Percentiles rank a stretch among this genome's conserved stretches.
Conservation (phyloP, 78 protist species). For the Cavenderia fasciculata region DNA sequence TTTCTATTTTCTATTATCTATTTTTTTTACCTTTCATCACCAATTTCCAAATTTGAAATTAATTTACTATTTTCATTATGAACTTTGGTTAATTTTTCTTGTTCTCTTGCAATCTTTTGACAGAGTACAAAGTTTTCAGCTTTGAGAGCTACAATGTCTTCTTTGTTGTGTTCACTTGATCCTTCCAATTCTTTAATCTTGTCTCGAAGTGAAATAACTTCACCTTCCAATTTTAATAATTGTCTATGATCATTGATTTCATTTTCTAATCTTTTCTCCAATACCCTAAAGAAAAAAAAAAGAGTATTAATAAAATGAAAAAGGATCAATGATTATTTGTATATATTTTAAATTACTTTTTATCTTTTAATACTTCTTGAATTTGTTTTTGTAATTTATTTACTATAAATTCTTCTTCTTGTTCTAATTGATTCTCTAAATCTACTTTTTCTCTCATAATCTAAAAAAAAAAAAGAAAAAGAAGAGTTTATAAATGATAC, state of each 20-base stretch:
- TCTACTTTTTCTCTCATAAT: slow-evolving; percentile 85
- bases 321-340: not conserved
- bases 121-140: slow-evolving; percentile 61
- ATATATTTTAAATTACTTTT: slow-evolving; percentile 28
- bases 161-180: slow-evolving; percentile 16
- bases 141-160: slow-evolving; percentile 28
- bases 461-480: slow-evolving; percentile 10
- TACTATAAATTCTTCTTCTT: slow-evolving; percentile 88
- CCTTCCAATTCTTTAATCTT: slow-evolving; percentile 67
- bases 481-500: not conserved
- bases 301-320: not conserved
- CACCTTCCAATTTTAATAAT: slow-evolving; percentile 49
- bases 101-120: slow-evolving; percentile 71
- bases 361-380: slow-evolving; percentile 56
- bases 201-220: slow-evolving; percentile 31
- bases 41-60: slow-evolving; percentile 60
- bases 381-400: slow-evolving; percentile 85
- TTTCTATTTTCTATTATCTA: not conserved
- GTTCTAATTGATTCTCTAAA: slow-evolving; percentile 87
- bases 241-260: slow-evolving; percentile 65
- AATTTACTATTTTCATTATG: slow-evolving; percentile 39
- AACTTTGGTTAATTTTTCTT: slow-evolving; percentile 39
- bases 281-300: not conserved
- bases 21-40: slow-evolving; percentile 46
- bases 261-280: slow-evolving; percentile 69